phyloP scores from a whole-genome alignment of 345 rosid species.

The Pistacia integerrima region DNA sequence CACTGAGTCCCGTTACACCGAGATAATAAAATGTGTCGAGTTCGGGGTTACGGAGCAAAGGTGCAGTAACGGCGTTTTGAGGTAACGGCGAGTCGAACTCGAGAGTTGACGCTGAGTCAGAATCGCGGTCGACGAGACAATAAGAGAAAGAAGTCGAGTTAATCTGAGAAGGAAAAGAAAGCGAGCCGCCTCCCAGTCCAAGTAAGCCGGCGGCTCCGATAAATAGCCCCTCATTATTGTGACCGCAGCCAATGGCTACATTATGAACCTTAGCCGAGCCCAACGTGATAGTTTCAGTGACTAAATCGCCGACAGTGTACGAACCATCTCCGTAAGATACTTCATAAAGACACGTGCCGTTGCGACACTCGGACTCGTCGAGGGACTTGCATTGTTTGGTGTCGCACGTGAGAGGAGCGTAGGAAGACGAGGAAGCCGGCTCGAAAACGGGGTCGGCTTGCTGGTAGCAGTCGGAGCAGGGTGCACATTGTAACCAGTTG shows the following conservation, averaged over 20 bases:
- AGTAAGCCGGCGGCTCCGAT: constrained; percentile 86
- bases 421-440: constrained; percentile 69
- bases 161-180: constrained; percentile 79
- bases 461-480: constrained; percentile 86
- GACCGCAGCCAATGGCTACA: constrained; percentile 88
- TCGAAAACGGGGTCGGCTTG: constrained; percentile 87
- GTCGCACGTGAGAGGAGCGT: constrained; percentile 60
- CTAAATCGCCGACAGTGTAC: constrained; percentile 81
- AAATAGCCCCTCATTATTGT: constrained; percentile 77
- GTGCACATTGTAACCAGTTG: constrained; percentile 89
- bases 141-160: constrained; percentile 67
- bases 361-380: constrained; percentile 67
- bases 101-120: constrained; percentile 74
- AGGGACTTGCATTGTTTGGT: constrained; percentile 64
- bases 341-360: constrained; percentile 72
- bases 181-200: constrained; percentile 86
- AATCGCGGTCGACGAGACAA: constrained; percentile 92
- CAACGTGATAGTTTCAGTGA: constrained; percentile 69
- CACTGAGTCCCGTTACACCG: constrained; percentile 67
- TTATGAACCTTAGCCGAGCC: constrained; percentile 57
- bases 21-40: constrained; percentile 78
- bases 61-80: constrained; percentile 56
- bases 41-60: constrained; percentile 65
- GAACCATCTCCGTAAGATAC: constrained; percentile 95
- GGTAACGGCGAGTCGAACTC: constrained; percentile 54